A percentile compares a stretch with the other conserved stretches of the same genome.
Conservation (phyloP, 441 rosid genomes). For the Gossypium schwendimanii region DNA sequence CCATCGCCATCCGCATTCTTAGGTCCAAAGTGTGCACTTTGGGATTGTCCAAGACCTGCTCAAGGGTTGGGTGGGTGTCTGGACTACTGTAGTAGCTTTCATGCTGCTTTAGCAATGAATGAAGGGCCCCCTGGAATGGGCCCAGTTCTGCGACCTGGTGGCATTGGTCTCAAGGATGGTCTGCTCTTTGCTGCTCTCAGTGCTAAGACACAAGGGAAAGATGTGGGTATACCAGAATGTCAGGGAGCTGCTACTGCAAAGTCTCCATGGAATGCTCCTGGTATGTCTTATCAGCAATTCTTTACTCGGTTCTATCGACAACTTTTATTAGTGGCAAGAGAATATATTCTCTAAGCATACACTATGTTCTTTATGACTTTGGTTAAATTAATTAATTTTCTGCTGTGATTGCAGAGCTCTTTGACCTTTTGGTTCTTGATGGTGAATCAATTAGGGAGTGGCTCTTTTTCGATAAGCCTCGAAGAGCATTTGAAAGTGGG, state of each 20-base stretch:
- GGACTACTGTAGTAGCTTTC: conserved; percentile 91
- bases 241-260: conserved; percentile 99
- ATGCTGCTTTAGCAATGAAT: conserved; percentile 66
- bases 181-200: conserved; percentile 81
- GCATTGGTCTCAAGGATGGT: conserved; percentile 81
- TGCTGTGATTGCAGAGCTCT: conserved; percentile 63
- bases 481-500: conserved; percentile 94
- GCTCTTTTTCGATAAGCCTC: conserved; percentile 94
- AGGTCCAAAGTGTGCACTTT: conserved; percentile 95
- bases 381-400: neutral
- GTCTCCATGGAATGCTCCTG: conserved; percentile 99
- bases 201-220: conserved; percentile 80
- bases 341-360: conserved; percentile 1
- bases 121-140: conserved; percentile 93
- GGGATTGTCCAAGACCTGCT: conserved; percentile 98
- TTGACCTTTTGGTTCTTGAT: conserved; percentile 77
- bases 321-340: neutral
- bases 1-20: conserved; percentile 93
- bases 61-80: conserved; percentile 78
- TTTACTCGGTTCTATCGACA: conserved; percentile 4
- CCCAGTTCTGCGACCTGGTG: conserved; percentile 87
- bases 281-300: conserved; percentile 29
- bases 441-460: conserved; percentile 94
- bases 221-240: conserved; percentile 91
- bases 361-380: neutral